These are phyloP conservation scores for Drechmeria coniospora DNA, from an alignment of 2,329 filamentous ascomycete species.

Conservation along the genomic window DNA sequence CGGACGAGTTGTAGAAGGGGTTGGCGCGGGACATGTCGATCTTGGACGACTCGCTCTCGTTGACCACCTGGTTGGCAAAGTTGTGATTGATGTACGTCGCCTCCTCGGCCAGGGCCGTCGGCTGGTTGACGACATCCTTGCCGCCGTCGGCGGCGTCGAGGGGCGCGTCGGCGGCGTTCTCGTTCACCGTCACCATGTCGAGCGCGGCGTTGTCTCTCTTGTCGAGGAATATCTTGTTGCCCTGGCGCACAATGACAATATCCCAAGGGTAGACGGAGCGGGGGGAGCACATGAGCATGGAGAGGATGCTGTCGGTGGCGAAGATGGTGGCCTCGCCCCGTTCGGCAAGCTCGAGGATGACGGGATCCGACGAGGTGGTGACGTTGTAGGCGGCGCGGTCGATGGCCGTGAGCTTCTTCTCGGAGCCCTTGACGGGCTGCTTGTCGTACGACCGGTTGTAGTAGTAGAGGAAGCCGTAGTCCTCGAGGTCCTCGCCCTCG, in stretches of 20 bases:
- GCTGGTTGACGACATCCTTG: conserved; percentile 91
- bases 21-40: conserved; percentile 77
- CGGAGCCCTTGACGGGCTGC: conserved; percentile 72
- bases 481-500: conserved; percentile 87
- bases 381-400: conserved; percentile 97
- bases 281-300: conserved; percentile 97
- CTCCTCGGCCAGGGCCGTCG: conserved; percentile 82
- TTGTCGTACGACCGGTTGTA: conserved; percentile 96
- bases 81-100: conserved; percentile 99
- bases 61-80: conserved; percentile 90
- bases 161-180: conserved; percentile 91
- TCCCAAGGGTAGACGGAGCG: conserved; percentile 98
- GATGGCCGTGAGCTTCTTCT: conserved; percentile 74
- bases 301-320: conserved; percentile 90
- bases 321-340: conserved; percentile 95
- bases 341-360: conserved; percentile 93
- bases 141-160: conserved; percentile 82
- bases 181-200: conserved; percentile 97
- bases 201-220: conserved; percentile 91
- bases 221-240: conserved; percentile 96
- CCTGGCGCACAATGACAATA: conserved; percentile 81
- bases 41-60: conserved; percentile 65
- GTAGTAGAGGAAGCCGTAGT: conserved; percentile 95
- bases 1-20: conserved; percentile 90
- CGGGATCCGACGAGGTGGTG: conserved; percentile 85